Conservation (phyloP, 2,329 filamentous ascomycete species). For the Fonsecaea nubica region DNA sequence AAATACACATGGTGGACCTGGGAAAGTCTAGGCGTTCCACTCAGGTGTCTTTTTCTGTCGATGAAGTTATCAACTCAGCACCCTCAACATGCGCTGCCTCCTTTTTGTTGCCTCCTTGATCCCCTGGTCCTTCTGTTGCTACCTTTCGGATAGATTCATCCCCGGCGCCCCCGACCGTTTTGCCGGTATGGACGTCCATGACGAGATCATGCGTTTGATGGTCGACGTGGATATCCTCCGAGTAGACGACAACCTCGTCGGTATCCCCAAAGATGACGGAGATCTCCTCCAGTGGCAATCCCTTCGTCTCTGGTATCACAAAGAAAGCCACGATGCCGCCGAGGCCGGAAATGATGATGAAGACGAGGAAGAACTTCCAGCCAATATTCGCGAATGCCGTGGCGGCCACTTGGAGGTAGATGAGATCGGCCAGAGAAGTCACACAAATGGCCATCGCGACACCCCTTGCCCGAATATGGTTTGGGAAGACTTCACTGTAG, state of each 20-base stretch:
- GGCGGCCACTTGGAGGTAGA: slow-evolving; percentile 23
- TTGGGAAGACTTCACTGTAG: slow-evolving; percentile 28
- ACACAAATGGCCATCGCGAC: slow-evolving; percentile 20
- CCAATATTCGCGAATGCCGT: slow-evolving; percentile 45
- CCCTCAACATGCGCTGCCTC: slow-evolving; percentile 1
- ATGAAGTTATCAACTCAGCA: neutral
- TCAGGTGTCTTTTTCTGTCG: neutral
- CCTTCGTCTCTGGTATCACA: slow-evolving; percentile 42
- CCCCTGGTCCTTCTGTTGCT: neutral
- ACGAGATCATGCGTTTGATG: slow-evolving; percentile 15
- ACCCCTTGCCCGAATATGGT: slow-evolving; percentile 29
- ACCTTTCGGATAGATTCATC: neutral
- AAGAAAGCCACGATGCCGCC: slow-evolving; percentile 17
- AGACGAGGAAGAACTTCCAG: slow-evolving; percentile 44
- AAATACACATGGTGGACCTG: neutral
- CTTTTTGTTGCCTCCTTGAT: neutral
- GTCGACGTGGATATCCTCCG: slow-evolving; percentile 20
- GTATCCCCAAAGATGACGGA: slow-evolving; percentile 40
- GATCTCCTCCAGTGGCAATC: slow-evolving; percentile 44
- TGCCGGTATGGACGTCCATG: neutral
- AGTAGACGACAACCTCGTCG: slow-evolving; percentile 24
- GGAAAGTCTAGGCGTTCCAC: neutral
- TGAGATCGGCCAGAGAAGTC: slow-evolving; percentile 16
- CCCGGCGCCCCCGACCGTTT: neutral
- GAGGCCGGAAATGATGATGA: slow-evolving; percentile 17